Base-by-base conservation (phyloP, 306 rosid genomes). In the Cicer judaicum region DNA sequence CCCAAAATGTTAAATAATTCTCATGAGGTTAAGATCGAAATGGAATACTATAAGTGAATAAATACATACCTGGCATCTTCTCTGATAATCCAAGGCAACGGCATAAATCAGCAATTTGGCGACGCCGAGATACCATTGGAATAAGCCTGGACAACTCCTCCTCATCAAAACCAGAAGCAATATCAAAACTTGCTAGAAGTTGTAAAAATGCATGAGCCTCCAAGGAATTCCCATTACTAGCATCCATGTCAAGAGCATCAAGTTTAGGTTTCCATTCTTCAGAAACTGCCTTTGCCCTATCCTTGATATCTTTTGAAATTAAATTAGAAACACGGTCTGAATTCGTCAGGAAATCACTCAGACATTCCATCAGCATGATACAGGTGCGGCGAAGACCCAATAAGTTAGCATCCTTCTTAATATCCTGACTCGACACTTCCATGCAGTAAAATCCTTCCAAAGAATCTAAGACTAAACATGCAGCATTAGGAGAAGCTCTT, bases 201-300 rank as follows among this genome's bases (percentile, higher is more conserved):
- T 95, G 99, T 87, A 95, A 86, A 86, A 95, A 95, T 16, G 98
- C 99, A 81, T 95, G 99, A 85, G 99, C 99, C 88, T 95, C 97
- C 68, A 95, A 64, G 66, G 98, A 92, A 87, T 92, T 95, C 75
- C 99, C 99, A 68, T 90, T 89, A 89, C 92, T 86, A 57, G 92
- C 99, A 86, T 95, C 99, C 79, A 92, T 79, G 84, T 95, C 98
- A 74, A 95, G 97, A 63, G 88, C 79, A 60, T 90, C 98, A 81
- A 95, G 79, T 84, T 79, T 95, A 10, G 99, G 99, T 59, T 92
- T 95, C 99, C 99, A 95, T 68, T 86, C 90, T 81, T 90, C 96
- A 75, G 92, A 91, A 70, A 90, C 86, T 81, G 77, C 71, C 83
- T 89, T 91, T 44, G 99, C 99, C 84, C 85, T 78, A 62, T 78